A percentile compares a stretch with the other conserved stretches of the same genome.
Conservation (phyloP, 306 rosid species). For the Corylus heterophylla region DNA sequence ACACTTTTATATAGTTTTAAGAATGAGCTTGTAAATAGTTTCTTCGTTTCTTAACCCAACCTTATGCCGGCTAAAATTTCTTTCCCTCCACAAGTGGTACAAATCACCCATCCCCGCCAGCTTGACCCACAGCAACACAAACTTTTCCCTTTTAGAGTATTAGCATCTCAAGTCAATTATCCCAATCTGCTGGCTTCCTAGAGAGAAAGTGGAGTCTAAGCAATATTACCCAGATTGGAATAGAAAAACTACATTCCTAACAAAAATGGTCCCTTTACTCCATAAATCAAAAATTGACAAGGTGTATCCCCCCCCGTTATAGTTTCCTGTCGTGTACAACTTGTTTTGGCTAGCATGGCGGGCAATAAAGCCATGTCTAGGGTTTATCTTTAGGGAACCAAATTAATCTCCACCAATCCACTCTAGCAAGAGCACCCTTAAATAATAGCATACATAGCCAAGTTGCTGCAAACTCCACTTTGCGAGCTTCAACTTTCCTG, state of each 20-base stretch:
- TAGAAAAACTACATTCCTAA: background rate
- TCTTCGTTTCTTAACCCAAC: background rate
- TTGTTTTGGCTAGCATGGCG: background rate
- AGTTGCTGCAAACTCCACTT: background rate
- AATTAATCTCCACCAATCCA: too few relatives aligned
- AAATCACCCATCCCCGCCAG: background rate
- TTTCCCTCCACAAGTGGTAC: background rate
- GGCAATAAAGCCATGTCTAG: too few relatives aligned
- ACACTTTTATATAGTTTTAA: too few relatives aligned
- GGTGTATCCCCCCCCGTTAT: too few relatives aligned
- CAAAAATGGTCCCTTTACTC: background rate
- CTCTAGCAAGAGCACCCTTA: background rate
- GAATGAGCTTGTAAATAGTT: too few relatives aligned
- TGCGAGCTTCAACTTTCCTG: background rate
- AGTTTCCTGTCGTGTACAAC: background rate
- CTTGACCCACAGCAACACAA: background rate
- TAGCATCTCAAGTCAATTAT: background rate
- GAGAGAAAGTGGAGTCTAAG: background rate
- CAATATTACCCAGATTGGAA: background rate
- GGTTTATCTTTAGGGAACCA: too few relatives aligned
- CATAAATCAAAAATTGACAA: background rate
- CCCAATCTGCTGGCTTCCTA: too few relatives aligned
- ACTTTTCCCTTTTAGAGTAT: background rate
- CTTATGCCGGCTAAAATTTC: background rate
- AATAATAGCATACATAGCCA: background rate